Base-by-base conservation (phyloP, 2,329 filamentous ascomycete species). In the Paraphoma sp. region DNA sequence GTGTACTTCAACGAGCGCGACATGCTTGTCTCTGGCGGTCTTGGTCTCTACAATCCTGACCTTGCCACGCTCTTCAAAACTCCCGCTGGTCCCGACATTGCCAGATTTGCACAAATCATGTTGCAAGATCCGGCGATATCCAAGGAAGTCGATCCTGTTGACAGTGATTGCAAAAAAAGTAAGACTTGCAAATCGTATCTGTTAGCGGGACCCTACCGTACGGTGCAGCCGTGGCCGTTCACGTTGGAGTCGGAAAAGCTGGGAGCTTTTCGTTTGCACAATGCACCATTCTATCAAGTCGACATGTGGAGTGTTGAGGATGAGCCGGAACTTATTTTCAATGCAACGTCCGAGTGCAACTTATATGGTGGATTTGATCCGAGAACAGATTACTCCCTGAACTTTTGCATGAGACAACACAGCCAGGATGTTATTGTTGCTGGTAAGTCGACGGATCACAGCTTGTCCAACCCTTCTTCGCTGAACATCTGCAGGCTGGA, bases 231-330 rank as follows among this genome's bases (percentile, higher is more conserved):
- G 10, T 63, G 60, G 63, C 60, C 63, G 4, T 65, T 36, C 33
- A 36, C 33, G 7, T 2, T 3, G 6, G 33, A 36, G 33, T 10
- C 10, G 6, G 6, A 36, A 60, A 44, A 55, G 3, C 17, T 46
- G 14, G 58, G 56, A 30, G 48, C 47, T 1, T 65, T 59, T 46
- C 45, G 52, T 1, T 18, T 65, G n/a, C 16, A 54, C 6, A 46
- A 62, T 43, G 57, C 63, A 4, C 60, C 63, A 10, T 61, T 59
- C n/a, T 63, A 61, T 40, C 57, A 63, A 28, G 56, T 63, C 8
- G 60, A 65, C 12, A 23, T 63, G 17, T 65, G 63, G 63, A 52
- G 59, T 17, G 30, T 51, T 28, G 11, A 29, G 16, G 10, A 14
- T 6, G 16, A 31, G 14, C 30, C 48, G 7, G 42, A 54, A 4